Conservation (phyloP, 1,139 yeast genomes). For the Taphrina confusa region DNA sequence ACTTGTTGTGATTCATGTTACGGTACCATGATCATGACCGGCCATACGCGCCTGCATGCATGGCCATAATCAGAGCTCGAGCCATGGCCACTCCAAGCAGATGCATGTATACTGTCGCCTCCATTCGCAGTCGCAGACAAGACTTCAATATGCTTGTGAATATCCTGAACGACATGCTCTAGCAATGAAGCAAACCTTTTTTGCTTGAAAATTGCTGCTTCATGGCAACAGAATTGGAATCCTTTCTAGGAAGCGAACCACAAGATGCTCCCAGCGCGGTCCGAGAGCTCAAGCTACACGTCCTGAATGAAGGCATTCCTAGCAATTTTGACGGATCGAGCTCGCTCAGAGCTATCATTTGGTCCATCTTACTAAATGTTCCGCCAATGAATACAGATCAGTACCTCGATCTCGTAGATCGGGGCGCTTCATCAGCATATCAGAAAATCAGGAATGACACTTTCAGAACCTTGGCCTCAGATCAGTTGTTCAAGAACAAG, state of each 20-base stretch:
- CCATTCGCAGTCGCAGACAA: too few relatives aligned
- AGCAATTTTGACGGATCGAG: slow-evolving; percentile 2
- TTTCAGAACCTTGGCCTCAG: slow-evolving; percentile 80
- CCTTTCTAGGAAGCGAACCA: slow-evolving; percentile 9
- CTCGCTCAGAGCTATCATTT: slow-evolving; percentile 72
- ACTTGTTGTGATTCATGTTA: too few relatives aligned
- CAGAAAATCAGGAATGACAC: slow-evolving; percentile 83
- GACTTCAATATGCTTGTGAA: too few relatives aligned
- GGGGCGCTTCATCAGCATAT: slow-evolving; percentile 61
- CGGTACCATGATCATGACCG: too few relatives aligned
- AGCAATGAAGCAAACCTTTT: too few relatives aligned
- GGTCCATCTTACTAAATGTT: slow-evolving; percentile 75
- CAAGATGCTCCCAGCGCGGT: not conserved
- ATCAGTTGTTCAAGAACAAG: slow-evolving; percentile 61
- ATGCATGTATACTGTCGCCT: too few relatives aligned
- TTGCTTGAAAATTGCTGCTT: too few relatives aligned
- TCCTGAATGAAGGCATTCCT: slow-evolving; percentile 29
- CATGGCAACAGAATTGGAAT: slow-evolving; percentile 30
- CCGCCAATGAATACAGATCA: slow-evolving; percentile 56
- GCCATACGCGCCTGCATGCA: too few relatives aligned
- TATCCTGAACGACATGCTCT: too few relatives aligned
- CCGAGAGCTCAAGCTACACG: slow-evolving; percentile 23
- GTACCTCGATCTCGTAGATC: slow-evolving; percentile 58
- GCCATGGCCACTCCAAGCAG: too few relatives aligned
- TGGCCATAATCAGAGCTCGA: too few relatives aligned